Conservation (phyloP, 176 grass and related monocot species). For the Phoenix dactylifera region DNA sequence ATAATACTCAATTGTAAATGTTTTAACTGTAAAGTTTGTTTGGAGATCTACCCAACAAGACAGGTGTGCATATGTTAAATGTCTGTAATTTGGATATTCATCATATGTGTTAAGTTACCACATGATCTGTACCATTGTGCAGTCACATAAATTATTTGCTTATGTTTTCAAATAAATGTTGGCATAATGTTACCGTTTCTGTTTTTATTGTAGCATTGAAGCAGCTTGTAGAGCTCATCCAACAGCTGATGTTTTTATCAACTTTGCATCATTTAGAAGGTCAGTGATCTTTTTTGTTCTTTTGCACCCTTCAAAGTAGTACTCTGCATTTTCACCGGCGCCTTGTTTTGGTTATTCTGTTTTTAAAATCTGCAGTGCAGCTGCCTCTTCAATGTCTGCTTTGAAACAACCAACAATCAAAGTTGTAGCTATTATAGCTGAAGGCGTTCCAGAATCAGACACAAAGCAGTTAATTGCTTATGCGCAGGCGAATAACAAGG, state of each 20-base stretch:
- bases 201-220: conserved; percentile 63
- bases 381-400: conserved; percentile 90
- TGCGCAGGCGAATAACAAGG: conserved; percentile 91
- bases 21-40: no score
- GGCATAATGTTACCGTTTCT: background rate
- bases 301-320: no score
- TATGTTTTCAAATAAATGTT: no score
- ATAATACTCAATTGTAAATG: no score
- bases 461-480: conserved; percentile 88
- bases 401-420: conserved; percentile 87
- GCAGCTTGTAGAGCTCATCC: conserved; percentile 81
- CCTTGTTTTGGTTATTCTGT: conserved; percentile 4
- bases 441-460: conserved; percentile 96
- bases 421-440: conserved; percentile 94
- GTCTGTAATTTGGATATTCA: no score
- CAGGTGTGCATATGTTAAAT: no score
- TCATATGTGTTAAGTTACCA: no score
- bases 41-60: no score
- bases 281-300: conserved; percentile 26
- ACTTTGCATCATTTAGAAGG: conserved; percentile 95
- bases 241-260: conserved; percentile 98
- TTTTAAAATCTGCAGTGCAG: conserved; percentile 55
- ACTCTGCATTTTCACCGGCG: no score
- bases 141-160: no score
- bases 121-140: no score